These are phyloP conservation scores for Entophlyctis luteolus DNA, from an alignment of 192 early-diverging fungal species.

Conservation along the genomic window DNA sequence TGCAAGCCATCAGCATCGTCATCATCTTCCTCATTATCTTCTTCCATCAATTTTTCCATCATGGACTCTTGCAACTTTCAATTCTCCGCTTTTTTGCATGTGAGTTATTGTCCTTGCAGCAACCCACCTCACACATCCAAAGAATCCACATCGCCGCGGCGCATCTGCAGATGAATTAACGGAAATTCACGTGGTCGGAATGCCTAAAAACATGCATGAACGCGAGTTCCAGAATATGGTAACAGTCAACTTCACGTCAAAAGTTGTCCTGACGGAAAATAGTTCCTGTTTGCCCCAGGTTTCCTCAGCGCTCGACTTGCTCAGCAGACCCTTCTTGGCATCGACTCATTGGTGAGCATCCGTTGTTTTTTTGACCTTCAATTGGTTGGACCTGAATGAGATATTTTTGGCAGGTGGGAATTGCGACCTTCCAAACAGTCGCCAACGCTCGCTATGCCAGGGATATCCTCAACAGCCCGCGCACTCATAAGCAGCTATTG, in stretches of 20 bases:
- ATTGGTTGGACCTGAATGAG: neutral
- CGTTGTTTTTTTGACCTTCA: neutral
- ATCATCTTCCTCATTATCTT: neutral
- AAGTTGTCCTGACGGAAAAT: neutral
- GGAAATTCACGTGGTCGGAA: conserved; percentile 97
- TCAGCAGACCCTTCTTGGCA: conserved; percentile 62
- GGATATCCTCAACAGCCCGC: conserved; percentile 73
- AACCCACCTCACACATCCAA: neutral
- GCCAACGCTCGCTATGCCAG: conserved; percentile 86
- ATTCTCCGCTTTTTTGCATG: neutral
- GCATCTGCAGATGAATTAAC: conserved; percentile 77
- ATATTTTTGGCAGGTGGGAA: conserved; percentile 75
- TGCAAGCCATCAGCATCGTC: neutral
- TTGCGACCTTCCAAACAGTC: conserved; percentile 91
- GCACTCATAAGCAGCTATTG: neutral
- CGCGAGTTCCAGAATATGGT: conserved; percentile 80
- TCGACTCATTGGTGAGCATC: conserved; percentile 16
- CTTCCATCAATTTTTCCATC: neutral
- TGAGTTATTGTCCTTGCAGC: neutral
- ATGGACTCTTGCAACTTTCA: neutral
- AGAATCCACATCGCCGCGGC: neutral
- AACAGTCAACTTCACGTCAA: neutral
- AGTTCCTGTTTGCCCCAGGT: conserved; percentile 90
- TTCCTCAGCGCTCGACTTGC: conserved; percentile 96
- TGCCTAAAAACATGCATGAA: conserved; percentile 99